Base-by-base conservation (phyloP, 441 rosid genomes). In the Adansonia rubrostipa region DNA sequence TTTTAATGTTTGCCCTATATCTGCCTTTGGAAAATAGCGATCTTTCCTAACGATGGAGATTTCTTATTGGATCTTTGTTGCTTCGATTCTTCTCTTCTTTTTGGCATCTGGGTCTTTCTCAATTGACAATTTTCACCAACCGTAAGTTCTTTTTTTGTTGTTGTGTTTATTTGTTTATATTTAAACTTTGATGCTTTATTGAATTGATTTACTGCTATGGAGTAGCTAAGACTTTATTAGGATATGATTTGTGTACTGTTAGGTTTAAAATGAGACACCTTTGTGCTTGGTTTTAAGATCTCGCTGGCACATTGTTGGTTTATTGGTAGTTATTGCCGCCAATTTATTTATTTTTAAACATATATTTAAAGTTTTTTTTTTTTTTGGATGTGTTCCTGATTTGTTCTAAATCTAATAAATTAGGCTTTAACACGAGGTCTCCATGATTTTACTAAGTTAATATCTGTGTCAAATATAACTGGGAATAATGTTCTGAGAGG, bases 71-170 rank as follows among this genome's bases (percentile, higher is more conserved):
- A 24, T 74, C 71, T 79, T 78, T 79, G 79, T 79, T 80, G 40
- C 85, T 73, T 81, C 83, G 17, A 65, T 89, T 47, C 76, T 79
- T 63, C 79, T 89, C 28, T 82, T 84, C 69, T 69, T 89, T 79
- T 81, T 86, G 64, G 84, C 83, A 61, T 86, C 86, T 71, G 88
- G 87, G 74, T 89, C 90, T 77, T 78, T 86, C 82, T 79, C 96
- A 50, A 85, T 90, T 64, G 93, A 89, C 42, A 79, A 85, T 78
- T 86, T 90, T 80, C 92, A 85, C 80, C 98, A 88, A 80, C 92
- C 99, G 98, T 94, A 87, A 89, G 98, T 90, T 73, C 74, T 78
- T 73, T 24, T 54, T 13, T 89, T 70, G 71, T 78, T 70, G 0
- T 45, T 75, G 19, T 79, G 68, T 36, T 47, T 22, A 2, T 47